Conservation (phyloP, 2,329 filamentous ascomycete genomes). For the Passalora sequoiae region DNA sequence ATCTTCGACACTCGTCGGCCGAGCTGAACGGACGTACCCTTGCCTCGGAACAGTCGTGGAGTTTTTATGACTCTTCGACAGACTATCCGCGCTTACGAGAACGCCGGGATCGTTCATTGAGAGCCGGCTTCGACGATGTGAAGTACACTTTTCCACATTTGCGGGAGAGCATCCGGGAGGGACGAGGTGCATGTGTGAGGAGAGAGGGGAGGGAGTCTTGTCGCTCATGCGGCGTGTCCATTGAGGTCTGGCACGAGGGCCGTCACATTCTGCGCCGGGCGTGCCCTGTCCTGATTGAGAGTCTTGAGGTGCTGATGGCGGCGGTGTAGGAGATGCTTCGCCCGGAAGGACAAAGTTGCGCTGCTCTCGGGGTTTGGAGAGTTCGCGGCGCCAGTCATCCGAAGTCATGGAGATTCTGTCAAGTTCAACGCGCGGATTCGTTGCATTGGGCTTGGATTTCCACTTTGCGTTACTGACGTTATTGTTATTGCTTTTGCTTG, state of each 20-base stretch:
- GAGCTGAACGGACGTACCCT: slow-evolving; percentile 18
- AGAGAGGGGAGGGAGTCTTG: slow-evolving; percentile 24
- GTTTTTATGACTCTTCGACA: too few relatives aligned
- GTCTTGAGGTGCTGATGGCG: slow-evolving; percentile 14
- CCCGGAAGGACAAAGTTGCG: slow-evolving; percentile 31
- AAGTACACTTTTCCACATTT: too few relatives aligned
- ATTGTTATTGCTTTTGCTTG: neutral
- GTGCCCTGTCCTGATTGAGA: neutral
- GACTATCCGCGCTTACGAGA: slow-evolving; percentile 28
- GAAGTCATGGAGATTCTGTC: slow-evolving; percentile 12
- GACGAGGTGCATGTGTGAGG: slow-evolving; percentile 15
- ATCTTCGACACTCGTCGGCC: slow-evolving; percentile 25
- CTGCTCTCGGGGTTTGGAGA: slow-evolving; percentile 29
- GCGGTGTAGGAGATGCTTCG: slow-evolving; percentile 35
- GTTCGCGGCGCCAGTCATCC: slow-evolving; percentile 21
- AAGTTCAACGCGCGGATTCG: neutral
- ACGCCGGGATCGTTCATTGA: slow-evolving; percentile 26
- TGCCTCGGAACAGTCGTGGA: slow-evolving; percentile 18
- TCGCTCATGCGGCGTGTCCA: slow-evolving; percentile 13
- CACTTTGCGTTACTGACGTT: too few relatives aligned
- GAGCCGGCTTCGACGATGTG: neutral
- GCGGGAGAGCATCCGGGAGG: slow-evolving; percentile 1
- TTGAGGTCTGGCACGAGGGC: slow-evolving; percentile 1
- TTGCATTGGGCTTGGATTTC: neutral
- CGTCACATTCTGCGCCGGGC: too few relatives aligned